Base-by-base conservation (phyloP, 2,329 filamentous ascomycete genomes). In the Hypocreales sp. region DNA sequence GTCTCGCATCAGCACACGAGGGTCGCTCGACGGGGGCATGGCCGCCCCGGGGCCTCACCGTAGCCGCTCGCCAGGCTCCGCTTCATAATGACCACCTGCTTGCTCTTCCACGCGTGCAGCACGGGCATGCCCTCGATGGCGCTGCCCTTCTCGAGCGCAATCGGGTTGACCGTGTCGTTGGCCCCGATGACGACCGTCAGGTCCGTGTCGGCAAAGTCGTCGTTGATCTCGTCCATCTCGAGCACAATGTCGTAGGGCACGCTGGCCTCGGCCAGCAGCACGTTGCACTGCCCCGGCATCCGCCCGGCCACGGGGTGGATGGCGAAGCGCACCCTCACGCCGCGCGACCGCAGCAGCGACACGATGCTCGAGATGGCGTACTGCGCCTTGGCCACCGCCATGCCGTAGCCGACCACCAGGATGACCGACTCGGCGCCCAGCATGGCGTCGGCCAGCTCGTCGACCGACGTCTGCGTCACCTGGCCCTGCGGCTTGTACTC, bases 201-300 rank as follows among this genome's bases (percentile, higher is more conserved):
- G 42, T 92, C 84, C 0, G 84, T 92, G 16, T 90, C 79, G 6
- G 64, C 53, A 48, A 92, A 93, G 43, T 92, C 83, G 35, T 92
- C 83, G 50, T 92, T 93, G 56, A 92, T 92, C 58, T 93, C 84
- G 40, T 92, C 84, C 83, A 92, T 92, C 55, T 93, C 83, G 24
- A 92, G 64, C 16, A 92, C 83, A 30, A 92, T 87, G 41, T 93
- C 84, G 43, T 92, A 92, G 3, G 82, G 82, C 17, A 92, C 84
- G 19, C 69, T 77, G 1, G 84, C 84, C 50, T 93, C 84, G 0
- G 84, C 84, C 10, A 92, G 70, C 3, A 93, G 61, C 4, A 92
- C 83, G 44, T 93, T 92, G 56, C 83, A 92, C 53, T 92, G 84
- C 0, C 84, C 84, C 0, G 84, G 84, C 84, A 93, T 92, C 18